Base-by-base conservation (phyloP, 1,284 basidiomycete genomes). In the Melanopsichium pennsylvanicum region DNA sequence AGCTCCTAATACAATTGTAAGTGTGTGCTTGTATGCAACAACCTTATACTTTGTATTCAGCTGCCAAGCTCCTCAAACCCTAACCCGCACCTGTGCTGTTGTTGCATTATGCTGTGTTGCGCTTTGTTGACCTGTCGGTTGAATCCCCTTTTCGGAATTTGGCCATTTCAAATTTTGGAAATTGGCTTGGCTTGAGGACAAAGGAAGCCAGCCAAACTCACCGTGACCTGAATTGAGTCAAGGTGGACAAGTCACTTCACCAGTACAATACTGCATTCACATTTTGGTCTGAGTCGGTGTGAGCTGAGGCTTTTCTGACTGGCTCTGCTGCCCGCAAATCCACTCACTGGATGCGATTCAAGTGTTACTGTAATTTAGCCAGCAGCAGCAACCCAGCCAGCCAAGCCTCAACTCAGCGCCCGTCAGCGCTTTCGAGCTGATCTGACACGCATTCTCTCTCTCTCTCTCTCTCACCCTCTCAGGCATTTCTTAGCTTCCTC, bases 341-440 rank as follows among this genome's bases (percentile, higher is more conserved):
- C 21, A n/a, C 45, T 48, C 37, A 39, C 39, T 37, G 29, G 45
- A 48, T 33, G 45, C 37, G 45, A 12, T 48, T 38, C 29, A 21
- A 8, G 15, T 23, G 36, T 36, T 25, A 39, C 37, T 25, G 13
- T n/a, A 27, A 21, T n/a, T 7, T 34, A 34, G 32, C 32, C 32
- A 34, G n/a, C n/a, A n/a, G n/a, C n/a, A n/a, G n/a, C n/a, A n/a
- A n/a, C n/a, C n/a, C n/a, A n/a, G 36, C 36, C 18, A 37, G 2
- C 18, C 18, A 10, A 22, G 12, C 23, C n/a, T 22, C 33, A 21
- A 29, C 16, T 29, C n/a, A 22, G n/a, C n/a, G n/a, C n/a, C n/a
- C n/a, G n/a, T n/a, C n/a, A n/a, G n/a, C n/a, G 46, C 31, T 58
- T 27, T 25, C 33, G 26, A 41, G 19, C 27, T 25, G 22, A 37